Percentiles rank a stretch among this genome's conserved stretches.
Conservation (phyloP, 2,329 filamentous ascomycete species). For the Emergomyces africanus region DNA sequence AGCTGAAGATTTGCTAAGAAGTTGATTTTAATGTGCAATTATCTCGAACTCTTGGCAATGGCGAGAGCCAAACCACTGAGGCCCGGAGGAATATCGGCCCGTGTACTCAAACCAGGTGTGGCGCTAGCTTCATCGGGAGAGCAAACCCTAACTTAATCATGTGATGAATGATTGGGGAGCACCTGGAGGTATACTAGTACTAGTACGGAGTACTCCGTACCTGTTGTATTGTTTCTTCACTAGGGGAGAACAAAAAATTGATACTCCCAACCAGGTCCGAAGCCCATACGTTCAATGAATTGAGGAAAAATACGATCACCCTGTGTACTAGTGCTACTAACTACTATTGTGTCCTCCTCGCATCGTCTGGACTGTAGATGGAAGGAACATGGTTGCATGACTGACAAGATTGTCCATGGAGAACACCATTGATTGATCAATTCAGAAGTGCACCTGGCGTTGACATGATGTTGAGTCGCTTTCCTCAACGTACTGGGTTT, state of each 20-base stretch:
- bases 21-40: conserved; percentile 3
- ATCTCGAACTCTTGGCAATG: background rate
- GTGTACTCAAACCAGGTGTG: background rate
- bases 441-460: background rate
- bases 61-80: background rate
- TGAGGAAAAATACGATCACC: background rate
- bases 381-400: background rate
- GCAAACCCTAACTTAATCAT: background rate
- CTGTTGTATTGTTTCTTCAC: too few species aligned
- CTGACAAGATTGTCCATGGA: background rate
- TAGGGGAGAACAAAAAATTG: background rate
- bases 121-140: background rate
- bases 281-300: background rate
- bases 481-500: background rate
- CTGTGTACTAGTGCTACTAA: too few species aligned
- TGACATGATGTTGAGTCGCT: background rate
- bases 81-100: background rate
- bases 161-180: background rate
- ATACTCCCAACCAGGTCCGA: background rate
- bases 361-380: background rate
- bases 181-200: too few species aligned
- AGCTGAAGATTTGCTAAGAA: background rate
- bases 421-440: background rate
- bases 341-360: too few species aligned
- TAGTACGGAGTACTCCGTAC: too few species aligned